A percentile compares a stretch with the other conserved stretches of the same genome.
phyloP scores from a whole-genome alignment of 352 stramenopile genomes.

The Peronospora destructor region DNA sequence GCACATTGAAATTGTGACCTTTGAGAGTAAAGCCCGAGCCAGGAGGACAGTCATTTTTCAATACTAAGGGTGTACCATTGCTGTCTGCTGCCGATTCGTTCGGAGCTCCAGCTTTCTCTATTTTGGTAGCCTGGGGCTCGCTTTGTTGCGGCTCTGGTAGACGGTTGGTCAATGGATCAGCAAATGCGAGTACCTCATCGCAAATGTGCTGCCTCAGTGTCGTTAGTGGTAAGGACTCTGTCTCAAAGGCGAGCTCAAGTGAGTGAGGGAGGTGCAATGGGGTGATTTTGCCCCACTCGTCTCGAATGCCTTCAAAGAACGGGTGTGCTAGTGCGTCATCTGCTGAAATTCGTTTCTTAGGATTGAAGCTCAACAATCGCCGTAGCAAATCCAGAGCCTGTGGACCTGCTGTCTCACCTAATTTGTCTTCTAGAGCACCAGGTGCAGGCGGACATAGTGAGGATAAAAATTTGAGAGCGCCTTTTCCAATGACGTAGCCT shows the following conservation, averaged over 20 bases:
- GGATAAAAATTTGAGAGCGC: constrained; percentile 79
- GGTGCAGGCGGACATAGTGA: constrained; percentile 47
- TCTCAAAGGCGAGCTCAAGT: constrained; percentile 79
- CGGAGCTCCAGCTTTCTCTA: constrained; percentile 8
- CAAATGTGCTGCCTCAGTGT: constrained; percentile 77
- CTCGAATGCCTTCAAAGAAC: constrained; percentile 86
- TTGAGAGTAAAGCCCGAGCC: constrained; percentile 77
- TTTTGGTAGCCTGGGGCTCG: constrained; percentile 12
- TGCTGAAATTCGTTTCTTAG: constrained; percentile 84
- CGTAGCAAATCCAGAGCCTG: constrained; percentile 79
- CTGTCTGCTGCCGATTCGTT: constrained; percentile 9
- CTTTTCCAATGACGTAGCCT: constrained; percentile 74
- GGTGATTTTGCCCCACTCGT: constrained; percentile 77
- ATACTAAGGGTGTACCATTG: constrained; percentile 18
- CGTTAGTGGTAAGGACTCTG: constrained; percentile 58
- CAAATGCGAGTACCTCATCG: constrained; percentile 66
- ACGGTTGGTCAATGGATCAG: constrained; percentile 16
- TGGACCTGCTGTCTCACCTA: constrained; percentile 38
- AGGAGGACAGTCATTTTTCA: constrained; percentile 52
- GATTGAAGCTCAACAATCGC: constrained; percentile 88
- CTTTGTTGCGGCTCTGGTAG: constrained; percentile 24
- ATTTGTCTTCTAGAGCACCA: constrained; percentile 50
- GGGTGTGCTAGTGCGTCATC: constrained; percentile 83
- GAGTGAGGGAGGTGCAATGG: constrained; percentile 58
- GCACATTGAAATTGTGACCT: constrained; percentile 81